Conservation (phyloP, 202 grass and related monocot genomes). For the Carex sylvatica region DNA sequence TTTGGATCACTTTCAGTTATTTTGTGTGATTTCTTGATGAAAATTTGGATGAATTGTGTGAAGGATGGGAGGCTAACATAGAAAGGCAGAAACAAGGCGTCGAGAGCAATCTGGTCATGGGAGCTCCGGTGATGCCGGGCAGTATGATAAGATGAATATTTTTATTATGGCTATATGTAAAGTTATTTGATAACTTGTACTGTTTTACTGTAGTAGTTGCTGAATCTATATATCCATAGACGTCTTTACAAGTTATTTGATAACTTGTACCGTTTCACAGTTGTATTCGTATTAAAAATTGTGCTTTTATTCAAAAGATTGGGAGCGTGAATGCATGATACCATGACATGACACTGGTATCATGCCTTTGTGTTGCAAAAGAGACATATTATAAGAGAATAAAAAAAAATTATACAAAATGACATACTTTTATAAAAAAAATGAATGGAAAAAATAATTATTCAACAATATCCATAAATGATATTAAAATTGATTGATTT, state of each 20-base stretch:
- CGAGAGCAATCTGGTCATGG: conserved; percentile 40
- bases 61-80: conserved; percentile 75
- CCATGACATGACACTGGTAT: no score
- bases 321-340: neutral
- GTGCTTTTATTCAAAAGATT: neutral
- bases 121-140: conserved; percentile 49
- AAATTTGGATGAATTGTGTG: conserved; percentile 11
- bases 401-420: no score
- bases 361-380: no score
- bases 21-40: neutral
- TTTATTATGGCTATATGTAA: neutral
- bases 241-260: neutral
- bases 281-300: neutral
- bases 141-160: conserved; percentile 58
- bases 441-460: no score
- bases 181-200: neutral
- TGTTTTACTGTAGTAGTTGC: neutral
- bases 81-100: conserved; percentile 70
- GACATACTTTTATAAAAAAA: no score
- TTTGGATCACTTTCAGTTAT: neutral
- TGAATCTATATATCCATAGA: neutral
- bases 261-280: neutral
- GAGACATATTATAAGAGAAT: no score
- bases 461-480: no score
- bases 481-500: no score